Percentiles rank a stretch among this genome's conserved stretches.
Conservation (phyloP, 2,329 filamentous ascomycete genomes). For the Aciculosporium take region DNA sequence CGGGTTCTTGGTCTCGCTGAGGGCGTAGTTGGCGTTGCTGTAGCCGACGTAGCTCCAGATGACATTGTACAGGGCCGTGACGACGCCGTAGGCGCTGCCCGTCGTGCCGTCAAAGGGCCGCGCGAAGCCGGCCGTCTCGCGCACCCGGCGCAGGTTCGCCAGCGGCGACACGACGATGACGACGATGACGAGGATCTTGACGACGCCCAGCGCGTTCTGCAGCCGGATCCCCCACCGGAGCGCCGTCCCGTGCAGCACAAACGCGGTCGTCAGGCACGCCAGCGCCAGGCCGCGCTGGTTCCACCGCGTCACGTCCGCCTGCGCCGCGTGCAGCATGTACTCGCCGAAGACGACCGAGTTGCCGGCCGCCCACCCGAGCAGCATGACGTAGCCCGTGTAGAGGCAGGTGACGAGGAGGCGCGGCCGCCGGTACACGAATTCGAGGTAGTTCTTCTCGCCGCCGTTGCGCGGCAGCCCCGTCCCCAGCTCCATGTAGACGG, state of each 20-base stretch:
- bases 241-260: constrained; percentile 48
- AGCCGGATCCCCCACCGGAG: constrained; percentile 53
- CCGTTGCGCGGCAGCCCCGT: constrained; percentile 50
- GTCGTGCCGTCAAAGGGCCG: constrained; percentile 53
- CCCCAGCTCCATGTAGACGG: constrained; percentile 53
- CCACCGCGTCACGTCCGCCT: constrained; percentile 48
- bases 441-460: constrained; percentile 54
- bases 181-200: constrained; percentile 52
- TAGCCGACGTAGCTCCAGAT: constrained; percentile 58
- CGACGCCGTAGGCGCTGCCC: constrained; percentile 49
- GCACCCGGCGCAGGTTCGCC: constrained; percentile 43
- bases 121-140: constrained; percentile 44
- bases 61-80: constrained; percentile 58
- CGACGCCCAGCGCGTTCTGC: constrained; percentile 49
- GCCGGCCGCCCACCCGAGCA: constrained; percentile 50
- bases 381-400: constrained; percentile 46
- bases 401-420: constrained; percentile 46
- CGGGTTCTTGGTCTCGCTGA: constrained; percentile 52
- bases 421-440: constrained; percentile 47
- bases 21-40: constrained; percentile 53
- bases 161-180: constrained; percentile 52
- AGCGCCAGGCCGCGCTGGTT: constrained; percentile 53
- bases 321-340: constrained; percentile 52
- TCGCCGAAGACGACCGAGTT: constrained; percentile 59
- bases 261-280: constrained; percentile 51